A percentile compares a stretch with the other conserved stretches of the same genome.
These are phyloP conservation scores for Mortierella sp. DNA, from an alignment of 371 early-diverging fungal genomes.

Conservation along the genomic window DNA sequence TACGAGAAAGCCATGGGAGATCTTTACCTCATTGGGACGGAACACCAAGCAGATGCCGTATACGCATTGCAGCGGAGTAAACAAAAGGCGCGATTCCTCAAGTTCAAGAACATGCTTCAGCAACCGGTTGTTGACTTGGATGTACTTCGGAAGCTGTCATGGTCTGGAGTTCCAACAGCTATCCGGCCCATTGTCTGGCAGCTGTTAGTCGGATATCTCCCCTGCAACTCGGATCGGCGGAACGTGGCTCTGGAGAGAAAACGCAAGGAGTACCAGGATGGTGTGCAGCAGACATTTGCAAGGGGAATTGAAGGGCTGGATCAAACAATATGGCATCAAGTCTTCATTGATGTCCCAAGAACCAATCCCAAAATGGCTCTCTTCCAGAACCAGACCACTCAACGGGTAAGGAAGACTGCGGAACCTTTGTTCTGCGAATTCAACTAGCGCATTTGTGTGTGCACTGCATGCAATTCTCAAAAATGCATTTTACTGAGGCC, in stretches of 20 bases:
- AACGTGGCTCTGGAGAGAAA: slow-evolving; percentile 86
- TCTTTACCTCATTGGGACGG: slow-evolving; percentile 51
- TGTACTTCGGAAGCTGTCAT: slow-evolving; percentile 84
- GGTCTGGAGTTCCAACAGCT: slow-evolving; percentile 93
- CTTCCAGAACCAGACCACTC: slow-evolving; percentile 87
- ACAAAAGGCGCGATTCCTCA: slow-evolving; percentile 59
- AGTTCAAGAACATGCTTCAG: slow-evolving; percentile 82
- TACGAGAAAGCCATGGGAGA: slow-evolving; percentile 57
- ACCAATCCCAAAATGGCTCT: slow-evolving; percentile 88
- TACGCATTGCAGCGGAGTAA: slow-evolving; percentile 49
- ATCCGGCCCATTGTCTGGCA: slow-evolving; percentile 93
- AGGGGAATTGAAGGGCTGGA: slow-evolving; percentile 86
- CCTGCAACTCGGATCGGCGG: slow-evolving; percentile 86
- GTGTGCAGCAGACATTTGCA: slow-evolving; percentile 84
- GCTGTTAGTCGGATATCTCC: slow-evolving; percentile 91
- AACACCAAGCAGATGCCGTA: slow-evolving; percentile 42
- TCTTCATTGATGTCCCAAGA: slow-evolving; percentile 95
- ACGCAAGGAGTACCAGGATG: slow-evolving; percentile 91
- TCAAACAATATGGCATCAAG: slow-evolving; percentile 92
- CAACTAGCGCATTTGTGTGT: too few relatives aligned
- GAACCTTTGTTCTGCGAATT: background rate
- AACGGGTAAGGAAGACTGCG: slow-evolving; percentile 66
- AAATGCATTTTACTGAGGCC: background rate
- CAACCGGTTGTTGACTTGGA: slow-evolving; percentile 83
- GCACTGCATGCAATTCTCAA: background rate